A percentile compares a stretch with the other conserved stretches of the same genome.
phyloP scores from a whole-genome alignment of 495 filamentous ascomycete genomes.

The Penicillium lividum region DNA sequence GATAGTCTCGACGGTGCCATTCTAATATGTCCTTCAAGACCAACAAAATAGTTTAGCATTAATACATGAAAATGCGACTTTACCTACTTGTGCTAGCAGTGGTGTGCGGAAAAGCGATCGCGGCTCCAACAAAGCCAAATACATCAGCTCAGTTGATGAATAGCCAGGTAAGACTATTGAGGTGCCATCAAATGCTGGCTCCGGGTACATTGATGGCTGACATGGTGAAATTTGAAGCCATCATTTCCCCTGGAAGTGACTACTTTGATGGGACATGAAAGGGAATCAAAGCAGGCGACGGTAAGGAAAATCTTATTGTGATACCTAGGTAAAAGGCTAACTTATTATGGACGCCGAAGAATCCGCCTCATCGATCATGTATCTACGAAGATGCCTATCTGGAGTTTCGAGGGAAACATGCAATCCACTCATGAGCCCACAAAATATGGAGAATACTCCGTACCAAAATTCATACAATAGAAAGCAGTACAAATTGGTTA shows the following conservation, averaged over 20 bases:
- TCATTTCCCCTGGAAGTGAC: neutral
- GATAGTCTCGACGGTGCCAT: neutral
- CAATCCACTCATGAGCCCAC: neutral
- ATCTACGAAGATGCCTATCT: slow-evolving; percentile 6
- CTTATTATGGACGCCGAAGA: neutral
- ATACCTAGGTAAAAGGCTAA: neutral
- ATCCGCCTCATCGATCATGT: neutral
- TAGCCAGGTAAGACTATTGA: neutral
- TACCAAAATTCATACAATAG: neutral
- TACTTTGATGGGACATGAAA: neutral
- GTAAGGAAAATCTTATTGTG: neutral
- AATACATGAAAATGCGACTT: neutral
- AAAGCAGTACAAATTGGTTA: neutral
- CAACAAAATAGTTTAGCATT: neutral
- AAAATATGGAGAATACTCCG: neutral
- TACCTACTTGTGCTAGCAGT: neutral
- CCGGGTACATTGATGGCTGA: neutral
- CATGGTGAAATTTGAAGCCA: neutral
- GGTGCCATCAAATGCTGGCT: neutral
- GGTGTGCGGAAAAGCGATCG: neutral
- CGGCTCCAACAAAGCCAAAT: slow-evolving; percentile 4
- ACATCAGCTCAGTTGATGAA: neutral
- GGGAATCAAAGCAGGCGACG: neutral
- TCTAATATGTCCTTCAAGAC: neutral
- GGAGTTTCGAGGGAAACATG: neutral